Percentiles rank a stretch among this genome's conserved stretches.
These are phyloP conservation scores for Phytophthora tubulina DNA, from an alignment of 352 stramenopile genomes.

Conservation along the genomic window DNA sequence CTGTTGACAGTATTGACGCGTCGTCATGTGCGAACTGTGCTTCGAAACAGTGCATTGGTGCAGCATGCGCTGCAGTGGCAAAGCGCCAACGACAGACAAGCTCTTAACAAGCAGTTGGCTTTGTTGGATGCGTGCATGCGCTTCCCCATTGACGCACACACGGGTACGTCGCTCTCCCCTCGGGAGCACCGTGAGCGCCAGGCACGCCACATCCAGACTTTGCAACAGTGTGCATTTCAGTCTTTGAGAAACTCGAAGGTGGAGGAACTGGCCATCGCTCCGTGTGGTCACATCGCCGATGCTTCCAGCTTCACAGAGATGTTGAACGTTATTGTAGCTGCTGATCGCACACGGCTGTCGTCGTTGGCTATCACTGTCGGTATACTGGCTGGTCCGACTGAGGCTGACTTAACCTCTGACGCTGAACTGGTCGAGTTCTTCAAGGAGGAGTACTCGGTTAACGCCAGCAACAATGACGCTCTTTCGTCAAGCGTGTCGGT, in stretches of 20 bases:
- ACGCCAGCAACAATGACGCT: slow-evolving; percentile 19
- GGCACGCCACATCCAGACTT: slow-evolving; percentile 60
- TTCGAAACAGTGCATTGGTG: slow-evolving; percentile 54
- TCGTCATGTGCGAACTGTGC: slow-evolving; percentile 57
- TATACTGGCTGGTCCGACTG: slow-evolving; percentile 50
- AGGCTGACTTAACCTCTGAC: slow-evolving; percentile 43
- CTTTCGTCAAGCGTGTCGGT: slow-evolving; percentile 43
- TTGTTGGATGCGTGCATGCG: slow-evolving; percentile 72
- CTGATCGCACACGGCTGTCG: slow-evolving; percentile 45
- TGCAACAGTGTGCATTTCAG: slow-evolving; percentile 80
- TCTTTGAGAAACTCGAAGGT: slow-evolving; percentile 53
- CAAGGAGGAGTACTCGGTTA: slow-evolving; percentile 65
- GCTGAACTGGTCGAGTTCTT: slow-evolving; percentile 64
- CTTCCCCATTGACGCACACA: slow-evolving; percentile 91
- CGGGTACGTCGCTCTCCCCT: slow-evolving; percentile 61
- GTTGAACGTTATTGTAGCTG: slow-evolving; percentile 44
- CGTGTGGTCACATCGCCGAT: slow-evolving; percentile 61
- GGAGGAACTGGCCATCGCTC: slow-evolving; percentile 71
- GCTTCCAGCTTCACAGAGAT: slow-evolving; percentile 53
- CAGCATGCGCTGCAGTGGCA: slow-evolving; percentile 52
- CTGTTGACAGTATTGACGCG: slow-evolving; percentile 75
- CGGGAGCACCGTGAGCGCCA: slow-evolving; percentile 61
- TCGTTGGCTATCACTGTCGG: slow-evolving; percentile 58
- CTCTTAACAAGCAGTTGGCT: slow-evolving; percentile 71
- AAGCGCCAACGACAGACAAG: slow-evolving; percentile 45